Base-by-base conservation (phyloP, 2,329 filamentous ascomycete genomes). In the Trichoderma asperellum region DNA sequence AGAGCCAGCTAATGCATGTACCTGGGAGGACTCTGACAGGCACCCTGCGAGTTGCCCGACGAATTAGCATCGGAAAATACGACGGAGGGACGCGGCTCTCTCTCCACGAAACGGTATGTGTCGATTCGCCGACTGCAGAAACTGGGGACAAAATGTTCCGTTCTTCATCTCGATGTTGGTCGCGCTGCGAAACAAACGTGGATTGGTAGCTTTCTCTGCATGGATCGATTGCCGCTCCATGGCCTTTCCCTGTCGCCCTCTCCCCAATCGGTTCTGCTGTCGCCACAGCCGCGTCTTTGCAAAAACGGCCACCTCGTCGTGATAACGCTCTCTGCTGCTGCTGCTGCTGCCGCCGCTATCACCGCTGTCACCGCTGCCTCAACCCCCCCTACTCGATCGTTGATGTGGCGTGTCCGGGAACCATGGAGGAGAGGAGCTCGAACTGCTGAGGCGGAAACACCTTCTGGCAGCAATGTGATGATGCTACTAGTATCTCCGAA, bases 401-500 rank as follows among this genome's bases (percentile, higher is more conserved):
- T 43, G 55, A 67, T 67, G 64, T 59, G 55, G 55, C 55, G 55
- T 43, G 64, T 40, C 40, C 29, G 55, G 55, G 55, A 59, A 21
- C 27, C 64, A 67, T 67, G 64, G 55, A 29, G 63, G 56, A 21
- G 35, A 67, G 32, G 21, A 52, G 32, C 63, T 59, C 55, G n/a
- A 67, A 59, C 43, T 59, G 64, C 56, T 27, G 24, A 58, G 64
- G 58, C 64, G 64, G 64, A 67, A 67, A 59, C 55, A 52, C 64
- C 55, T 67, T 55, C 52, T 66, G 37, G 61, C 52, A 56, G 27
- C 57, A 43, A 12, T 32, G 57, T 61, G 57, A 43, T 68, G 65
- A 53, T 68, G 27, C 47, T 60, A 58, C 65, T 68, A 60, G 65
- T 60, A 69, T 69, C 68, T 69, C 66, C 66, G 66, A 62, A 56